Evolutionary conservation across 441 rosid genomes (phyloP).

Genomic region (Aleurites moluccanus): DNA sequence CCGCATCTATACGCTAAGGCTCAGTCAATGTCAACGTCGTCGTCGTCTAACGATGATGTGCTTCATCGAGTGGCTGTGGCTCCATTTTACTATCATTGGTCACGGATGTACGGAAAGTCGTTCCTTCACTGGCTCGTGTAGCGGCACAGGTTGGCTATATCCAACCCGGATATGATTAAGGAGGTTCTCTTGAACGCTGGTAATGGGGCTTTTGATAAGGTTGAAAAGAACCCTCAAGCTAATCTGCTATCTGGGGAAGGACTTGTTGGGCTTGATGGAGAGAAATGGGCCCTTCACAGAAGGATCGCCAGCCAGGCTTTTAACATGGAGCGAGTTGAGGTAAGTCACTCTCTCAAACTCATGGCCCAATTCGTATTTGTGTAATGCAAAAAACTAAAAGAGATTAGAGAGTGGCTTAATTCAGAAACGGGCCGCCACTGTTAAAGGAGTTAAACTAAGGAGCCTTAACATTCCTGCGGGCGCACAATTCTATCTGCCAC

Average conservation of each 20-base stretch:
- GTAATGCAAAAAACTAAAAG: too few species aligned
- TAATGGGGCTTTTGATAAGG: conserved; percentile 43
- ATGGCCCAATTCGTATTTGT: too few species aligned
- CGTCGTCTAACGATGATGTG: conserved; percentile 33
- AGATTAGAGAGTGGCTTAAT: too few species aligned
- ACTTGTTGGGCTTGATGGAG: conserved; percentile 59
- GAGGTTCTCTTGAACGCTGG: conserved; percentile 39
- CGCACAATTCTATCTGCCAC: conserved; percentile 51
- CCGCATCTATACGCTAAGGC: conserved; percentile 41
- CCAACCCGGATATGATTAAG: conserved; percentile 55
- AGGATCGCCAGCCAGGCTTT: conserved; percentile 65
- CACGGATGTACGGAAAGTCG: conserved; percentile 47
- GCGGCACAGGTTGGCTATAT: conserved; percentile 47
- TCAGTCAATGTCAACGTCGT: conserved; percentile 29
- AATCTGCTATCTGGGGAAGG: conserved; percentile 61
- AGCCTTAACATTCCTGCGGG: conserved; percentile 54
- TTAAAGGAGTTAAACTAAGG: conserved; percentile 46
- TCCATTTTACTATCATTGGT: conserved; percentile 55
- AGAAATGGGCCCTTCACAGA: conserved; percentile 66
- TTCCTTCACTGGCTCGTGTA: conserved; percentile 72
- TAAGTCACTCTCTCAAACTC: conserved; percentile 9
- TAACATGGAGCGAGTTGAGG: conserved; percentile 61
- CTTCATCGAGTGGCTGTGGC: conserved; percentile 39
- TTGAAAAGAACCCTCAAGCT: conserved; percentile 46
- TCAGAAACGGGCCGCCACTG: too few species aligned